Evolutionary conservation across 371 early-diverging fungal species (phyloP), one percentile per base, ranked within the genome.

Genomic region (Cokeromyces recurvatus): DNA sequence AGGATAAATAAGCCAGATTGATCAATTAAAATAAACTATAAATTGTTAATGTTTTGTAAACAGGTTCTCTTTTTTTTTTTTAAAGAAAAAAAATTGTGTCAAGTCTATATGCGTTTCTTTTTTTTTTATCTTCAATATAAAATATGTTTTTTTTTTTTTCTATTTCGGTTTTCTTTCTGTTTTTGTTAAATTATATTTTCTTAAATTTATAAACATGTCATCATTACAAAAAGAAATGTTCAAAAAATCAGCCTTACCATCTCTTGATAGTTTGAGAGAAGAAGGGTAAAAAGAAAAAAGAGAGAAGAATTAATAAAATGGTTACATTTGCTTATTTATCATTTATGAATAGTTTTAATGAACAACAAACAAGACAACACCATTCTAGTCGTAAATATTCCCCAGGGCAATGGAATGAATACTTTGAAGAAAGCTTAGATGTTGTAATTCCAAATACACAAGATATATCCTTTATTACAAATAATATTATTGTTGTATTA

Each of bases 201-300:
- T n/a, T n/a, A n/a, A n/a, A n/a, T n/a, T n/a, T n/a, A 34, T 9
- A 16, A 17, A 2, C 16, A 73, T 73, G 74, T 73, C 74, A 1
- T 62, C 70, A 20, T 41, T 73, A 29, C 62, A 69, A 43, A 73
- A 60, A 42, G 62, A 69, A 21, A 32, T 73, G 27, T 67, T 73
- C 37, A 69, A 63, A 43, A 67, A 67, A 24, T 16, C 27, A 4
- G 29, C 42, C 14, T 41, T 40, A 16, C 52, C 64, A 11, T 23
- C 59, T 2, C 42, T 67, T 9, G 60, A 38, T 11, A 48, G 39
- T 17, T 36, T 57, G 15, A 22, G 19, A 16, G 62, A 57, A 23
- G 60, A 57, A 22, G 52, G 23, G 37, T 48, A 34, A 32, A 19
- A 36, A 39, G 42, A 17, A 11, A 32, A 24, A n/a, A n/a, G n/a